Evolutionary conservation across 2,329 filamentous ascomycete genomes (phyloP).

Genomic region (Epichloe brachyelytri): DNA sequence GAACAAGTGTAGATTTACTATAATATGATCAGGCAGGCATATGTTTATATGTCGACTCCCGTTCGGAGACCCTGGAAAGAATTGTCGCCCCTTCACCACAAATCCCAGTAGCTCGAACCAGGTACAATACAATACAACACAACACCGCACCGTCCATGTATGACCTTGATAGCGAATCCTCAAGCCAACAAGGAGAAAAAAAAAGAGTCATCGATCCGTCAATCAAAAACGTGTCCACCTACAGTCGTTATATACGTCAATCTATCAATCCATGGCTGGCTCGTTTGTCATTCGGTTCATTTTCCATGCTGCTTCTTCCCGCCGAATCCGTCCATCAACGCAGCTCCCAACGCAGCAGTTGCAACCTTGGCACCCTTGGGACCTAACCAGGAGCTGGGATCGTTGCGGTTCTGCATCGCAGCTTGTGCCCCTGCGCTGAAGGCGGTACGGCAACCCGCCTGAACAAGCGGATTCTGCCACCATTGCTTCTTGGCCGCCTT

Average conservation of each 20-base stretch:
- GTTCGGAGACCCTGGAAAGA: neutral
- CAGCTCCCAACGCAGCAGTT: conserved; percentile 35
- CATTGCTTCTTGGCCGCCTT: conserved; percentile 16
- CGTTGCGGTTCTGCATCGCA: conserved; percentile 31
- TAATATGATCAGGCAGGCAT: too few species aligned
- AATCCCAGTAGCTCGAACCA: too few species aligned
- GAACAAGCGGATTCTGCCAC: conserved; percentile 26
- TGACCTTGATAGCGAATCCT: too few species aligned
- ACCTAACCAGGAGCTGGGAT: conserved; percentile 33
- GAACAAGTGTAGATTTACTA: too few species aligned
- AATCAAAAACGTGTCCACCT: neutral
- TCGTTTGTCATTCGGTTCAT: neutral
- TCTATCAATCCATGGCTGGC: neutral
- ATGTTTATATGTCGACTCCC: neutral
- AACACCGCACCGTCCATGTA: too few species aligned
- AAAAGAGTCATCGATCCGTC: too few species aligned
- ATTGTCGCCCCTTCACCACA: too few species aligned
- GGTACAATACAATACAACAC: too few species aligned
- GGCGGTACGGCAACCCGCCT: conserved; percentile 32
- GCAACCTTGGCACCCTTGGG: conserved; percentile 36
- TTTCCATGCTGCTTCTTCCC: conserved; percentile 10
- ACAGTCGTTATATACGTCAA: neutral
- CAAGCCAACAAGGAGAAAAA: too few species aligned
- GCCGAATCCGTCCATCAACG: conserved; percentile 34
- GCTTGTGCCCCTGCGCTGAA: conserved; percentile 35